Percentiles rank a stretch among this genome's conserved stretches.
These are phyloP conservation scores for Pseudogymnoascus sp. DNA, from an alignment of 2,329 filamentous ascomycete genomes.

Conservation along the genomic window DNA sequence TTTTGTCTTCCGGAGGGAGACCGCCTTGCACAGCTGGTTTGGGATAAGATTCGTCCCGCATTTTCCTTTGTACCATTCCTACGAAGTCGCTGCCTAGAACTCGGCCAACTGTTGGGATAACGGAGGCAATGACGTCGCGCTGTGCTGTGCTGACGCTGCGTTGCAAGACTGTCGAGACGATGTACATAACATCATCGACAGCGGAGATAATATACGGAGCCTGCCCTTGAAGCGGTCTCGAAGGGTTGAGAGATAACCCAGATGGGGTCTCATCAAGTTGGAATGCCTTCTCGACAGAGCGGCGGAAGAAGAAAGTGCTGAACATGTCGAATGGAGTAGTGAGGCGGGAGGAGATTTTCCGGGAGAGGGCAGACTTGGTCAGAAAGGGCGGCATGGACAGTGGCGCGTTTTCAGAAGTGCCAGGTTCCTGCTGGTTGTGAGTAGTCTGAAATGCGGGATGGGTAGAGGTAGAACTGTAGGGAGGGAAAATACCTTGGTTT, in stretches of 20 bases:
- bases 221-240: conserved; percentile 65
- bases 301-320: conserved; percentile 93
- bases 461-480: conserved; percentile 20
- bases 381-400: conserved; percentile 68
- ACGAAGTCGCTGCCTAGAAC: conserved; percentile 87
- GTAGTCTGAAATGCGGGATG: conserved; percentile 16
- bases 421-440: conserved; percentile 42
- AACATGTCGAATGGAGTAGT: conserved; percentile 80
- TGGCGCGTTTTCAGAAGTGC: conserved; percentile 45
- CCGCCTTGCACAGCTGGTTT: conserved; percentile 70
- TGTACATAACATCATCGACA: conserved; percentile 99
- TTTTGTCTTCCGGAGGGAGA: conserved; percentile 78
- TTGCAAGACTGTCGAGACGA: conserved; percentile 86
- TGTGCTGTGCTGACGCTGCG: conserved; percentile 83
- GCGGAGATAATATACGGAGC: conserved; percentile 89
- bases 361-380: conserved; percentile 68
- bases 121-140: conserved; percentile 66
- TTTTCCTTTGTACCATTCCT: conserved; percentile 94
- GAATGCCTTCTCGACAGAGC: conserved; percentile 95
- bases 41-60: conserved; percentile 93
- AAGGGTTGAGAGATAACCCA: conserved; percentile 70
- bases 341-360: conserved; percentile 70
- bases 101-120: conserved; percentile 70
- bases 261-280: conserved; percentile 85
- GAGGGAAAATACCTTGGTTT: conserved; percentile 62